Base-by-base conservation (phyloP, 2,329 filamentous ascomycete species). In the Cladosporium austrohemisphaericum region DNA sequence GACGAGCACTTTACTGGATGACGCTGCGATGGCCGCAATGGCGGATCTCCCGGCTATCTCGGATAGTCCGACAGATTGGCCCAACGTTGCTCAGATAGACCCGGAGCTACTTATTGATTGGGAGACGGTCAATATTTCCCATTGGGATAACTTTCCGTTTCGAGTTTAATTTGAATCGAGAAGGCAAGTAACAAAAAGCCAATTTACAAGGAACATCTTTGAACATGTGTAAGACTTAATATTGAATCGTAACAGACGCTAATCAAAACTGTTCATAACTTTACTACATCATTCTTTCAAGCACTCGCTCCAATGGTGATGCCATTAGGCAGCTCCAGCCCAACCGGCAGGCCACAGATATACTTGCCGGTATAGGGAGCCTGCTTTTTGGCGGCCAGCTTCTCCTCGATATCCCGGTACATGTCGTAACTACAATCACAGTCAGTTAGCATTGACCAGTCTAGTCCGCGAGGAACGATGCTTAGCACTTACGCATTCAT, bases 401-500 rank as follows among this genome's bases (percentile, higher is more conserved):
- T 68, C 61, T 79, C 73, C 48, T 78, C 76, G 7, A 80, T 65
- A 52, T 81, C 77, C 46, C 69, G 70, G 58, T 78, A 74, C 77
- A 83, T 80, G 57, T 83, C 76, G 54, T 83, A 82, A 11, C 76
- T 78, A 47, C 13, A 47, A 31, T 3, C 19, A 23, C 14, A 1
- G n/a, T 46, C 9, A 25, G 33, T 32, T 2, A 31, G 9, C 25
- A n/a, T 14, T n/a, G 23, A 14, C 18, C n/a, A n/a, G n/a, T n/a
- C n/a, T n/a, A n/a, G n/a, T n/a, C n/a, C n/a, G n/a, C n/a, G n/a
- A n/a, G n/a, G n/a, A n/a, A n/a, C n/a, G n/a, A n/a, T n/a, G n/a
- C n/a, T n/a, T 11, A 29, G 13, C 22, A 72, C 76, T 69, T 68
- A 80, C 71, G 72, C 71, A 52, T 86, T 85, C 81, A 86, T 85